phyloP scores from a whole-genome alignment of 176 grass and related monocot genomes.

The Poa annua region DNA sequence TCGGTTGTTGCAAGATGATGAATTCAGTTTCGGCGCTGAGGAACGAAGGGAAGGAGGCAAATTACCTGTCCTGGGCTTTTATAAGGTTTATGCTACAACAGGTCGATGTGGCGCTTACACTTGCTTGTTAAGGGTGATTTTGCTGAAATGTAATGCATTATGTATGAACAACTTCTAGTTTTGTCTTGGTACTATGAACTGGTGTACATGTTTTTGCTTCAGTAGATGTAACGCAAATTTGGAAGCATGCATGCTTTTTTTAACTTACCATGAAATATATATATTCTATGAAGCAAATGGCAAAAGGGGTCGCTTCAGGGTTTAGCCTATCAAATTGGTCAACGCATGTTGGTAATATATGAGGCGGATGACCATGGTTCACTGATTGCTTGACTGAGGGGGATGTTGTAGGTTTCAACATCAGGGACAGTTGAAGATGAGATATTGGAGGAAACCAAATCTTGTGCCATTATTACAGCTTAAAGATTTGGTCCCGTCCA shows the following conservation, averaged over 20 bases:
- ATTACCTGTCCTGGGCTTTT: slow-evolving; percentile 12
- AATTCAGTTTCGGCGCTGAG: slow-evolving; percentile 12
- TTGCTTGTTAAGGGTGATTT: slow-evolving; percentile 43
- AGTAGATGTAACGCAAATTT: slow-evolving; percentile 39
- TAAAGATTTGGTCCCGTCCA: slow-evolving; percentile 44
- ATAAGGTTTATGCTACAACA: slow-evolving; percentile 15
- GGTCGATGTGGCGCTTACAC: background rate
- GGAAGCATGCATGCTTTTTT: slow-evolving; percentile 7
- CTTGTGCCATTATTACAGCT: background rate
- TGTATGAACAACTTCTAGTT: slow-evolving; percentile 43
- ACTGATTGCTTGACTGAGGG: background rate
- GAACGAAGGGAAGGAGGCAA: slow-evolving; percentile 21
- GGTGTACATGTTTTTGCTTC: slow-evolving; percentile 40
- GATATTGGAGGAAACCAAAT: slow-evolving; percentile 60
- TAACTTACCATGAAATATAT: background rate
- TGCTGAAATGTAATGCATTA: slow-evolving; percentile 53
- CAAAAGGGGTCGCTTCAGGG: background rate
- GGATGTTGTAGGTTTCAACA: background rate
- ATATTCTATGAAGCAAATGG: too few relatives aligned
- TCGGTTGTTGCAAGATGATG: slow-evolving; percentile 12
- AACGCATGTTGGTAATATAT: background rate
- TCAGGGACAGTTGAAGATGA: slow-evolving; percentile 40
- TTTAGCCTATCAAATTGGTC: background rate
- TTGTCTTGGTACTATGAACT: slow-evolving; percentile 33
- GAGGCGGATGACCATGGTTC: background rate